Conservation (phyloP, 2,329 filamentous ascomycete species). For the Claviceps arundinis region DNA sequence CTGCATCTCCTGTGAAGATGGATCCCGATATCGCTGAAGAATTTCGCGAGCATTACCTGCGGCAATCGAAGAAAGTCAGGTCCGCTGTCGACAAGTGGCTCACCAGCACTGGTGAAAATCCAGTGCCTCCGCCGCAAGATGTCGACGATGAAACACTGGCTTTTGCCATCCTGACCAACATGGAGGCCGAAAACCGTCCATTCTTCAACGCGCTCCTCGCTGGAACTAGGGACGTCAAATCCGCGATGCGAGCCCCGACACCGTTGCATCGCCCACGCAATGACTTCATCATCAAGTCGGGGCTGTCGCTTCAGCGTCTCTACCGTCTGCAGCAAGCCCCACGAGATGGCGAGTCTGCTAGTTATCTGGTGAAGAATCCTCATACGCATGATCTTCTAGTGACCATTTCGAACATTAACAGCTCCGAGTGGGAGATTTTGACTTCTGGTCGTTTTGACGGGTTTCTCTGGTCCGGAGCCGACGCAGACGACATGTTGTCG, state of each 20-base stretch:
- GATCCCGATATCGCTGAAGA: slow-evolving; percentile 92
- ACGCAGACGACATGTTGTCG: slow-evolving; percentile 36
- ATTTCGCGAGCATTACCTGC: slow-evolving; percentile 81
- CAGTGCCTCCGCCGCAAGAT: slow-evolving; percentile 67
- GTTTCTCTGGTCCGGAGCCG: slow-evolving; percentile 86
- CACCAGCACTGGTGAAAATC: slow-evolving; percentile 60
- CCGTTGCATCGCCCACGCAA: slow-evolving; percentile 52
- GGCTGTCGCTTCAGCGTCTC: slow-evolving; percentile 67
- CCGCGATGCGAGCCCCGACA: slow-evolving; percentile 51
- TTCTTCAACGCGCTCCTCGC: slow-evolving; percentile 71
- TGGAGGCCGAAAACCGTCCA: slow-evolving; percentile 61
- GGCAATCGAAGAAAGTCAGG: slow-evolving; percentile 84
- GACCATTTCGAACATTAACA: slow-evolving; percentile 75
- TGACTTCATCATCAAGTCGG: slow-evolving; percentile 61
- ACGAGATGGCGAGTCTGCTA: slow-evolving; percentile 72
- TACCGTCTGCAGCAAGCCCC: slow-evolving; percentile 64
- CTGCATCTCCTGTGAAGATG: slow-evolving; percentile 55
- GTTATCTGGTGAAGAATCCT: slow-evolving; percentile 75
- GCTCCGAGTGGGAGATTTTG: slow-evolving; percentile 92
- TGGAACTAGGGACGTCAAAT: slow-evolving; percentile 43
- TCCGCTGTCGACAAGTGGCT: slow-evolving; percentile 88
- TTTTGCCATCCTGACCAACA: slow-evolving; percentile 84
- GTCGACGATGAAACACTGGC: slow-evolving; percentile 88
- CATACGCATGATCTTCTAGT: slow-evolving; percentile 74
- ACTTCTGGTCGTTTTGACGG: slow-evolving; percentile 90